Conservation (phyloP, 768 basidiomycete genomes). For the Calvatia gigantea region DNA sequence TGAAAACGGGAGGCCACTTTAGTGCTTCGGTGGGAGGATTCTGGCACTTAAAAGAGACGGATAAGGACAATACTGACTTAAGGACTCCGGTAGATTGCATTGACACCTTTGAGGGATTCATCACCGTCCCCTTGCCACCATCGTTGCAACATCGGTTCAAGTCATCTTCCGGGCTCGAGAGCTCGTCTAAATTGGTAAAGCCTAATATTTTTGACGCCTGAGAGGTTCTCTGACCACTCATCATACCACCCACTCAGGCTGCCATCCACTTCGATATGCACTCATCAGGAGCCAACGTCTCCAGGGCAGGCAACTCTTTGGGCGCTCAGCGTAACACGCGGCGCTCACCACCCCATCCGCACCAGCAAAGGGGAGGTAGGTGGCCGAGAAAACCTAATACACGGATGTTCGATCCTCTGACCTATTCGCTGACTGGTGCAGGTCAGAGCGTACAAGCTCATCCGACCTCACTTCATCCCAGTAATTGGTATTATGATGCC, state of each 20-base stretch:
- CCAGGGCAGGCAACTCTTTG: conserved; percentile 27
- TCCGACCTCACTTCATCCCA: not conserved
- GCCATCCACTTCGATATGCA: conserved; percentile 20
- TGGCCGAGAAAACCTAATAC: not conserved
- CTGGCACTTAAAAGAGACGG: conserved; percentile 14
- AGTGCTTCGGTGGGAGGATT: conserved; percentile 12
- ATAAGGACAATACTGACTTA: conserved; percentile 17
- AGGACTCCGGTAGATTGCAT: conserved; percentile 17
- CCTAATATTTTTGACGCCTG: not conserved
- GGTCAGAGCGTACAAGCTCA: conserved; percentile 1
- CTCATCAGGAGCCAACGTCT: conserved; percentile 29
- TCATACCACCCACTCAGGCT: conserved; percentile 15
- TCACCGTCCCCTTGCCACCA: conserved; percentile 18
- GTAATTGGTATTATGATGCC: conserved; percentile 7
- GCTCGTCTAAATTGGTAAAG: not conserved
- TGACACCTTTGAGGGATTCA: conserved; percentile 4
- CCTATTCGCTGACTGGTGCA: not conserved
- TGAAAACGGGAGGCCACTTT: conserved; percentile 8
- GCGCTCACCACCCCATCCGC: conserved; percentile 20
- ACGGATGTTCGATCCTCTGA: not conserved
- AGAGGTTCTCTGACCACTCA: conserved; percentile 1
- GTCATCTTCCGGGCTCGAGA: conserved; percentile 24
- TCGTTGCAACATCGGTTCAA: conserved; percentile 26
- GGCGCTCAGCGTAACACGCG: conserved; percentile 19
- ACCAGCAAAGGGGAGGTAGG: conserved; percentile 22